Percentiles rank a stretch among this genome's conserved stretches.
Conservation (phyloP, 352 stramenopile species). For the Phytophthora cryptogea region DNA sequence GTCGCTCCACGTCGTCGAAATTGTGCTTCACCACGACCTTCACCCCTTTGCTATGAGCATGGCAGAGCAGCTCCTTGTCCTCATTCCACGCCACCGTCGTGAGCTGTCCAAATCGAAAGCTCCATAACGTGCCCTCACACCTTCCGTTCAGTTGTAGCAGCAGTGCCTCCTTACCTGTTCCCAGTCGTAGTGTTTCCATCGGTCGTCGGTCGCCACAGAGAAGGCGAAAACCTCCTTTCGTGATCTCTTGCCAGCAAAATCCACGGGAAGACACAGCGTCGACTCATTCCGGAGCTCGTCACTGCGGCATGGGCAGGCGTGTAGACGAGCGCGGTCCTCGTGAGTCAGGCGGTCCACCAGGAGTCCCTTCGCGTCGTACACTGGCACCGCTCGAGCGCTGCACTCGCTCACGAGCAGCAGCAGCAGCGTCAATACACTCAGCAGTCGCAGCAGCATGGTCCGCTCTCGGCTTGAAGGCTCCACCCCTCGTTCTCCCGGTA, state of each 20-base stretch:
- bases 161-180: conserved; percentile 35
- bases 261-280: conserved; percentile 66
- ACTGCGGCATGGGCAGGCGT: conserved; percentile 51
- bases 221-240: conserved; percentile 82
- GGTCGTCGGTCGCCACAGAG: conserved; percentile 59
- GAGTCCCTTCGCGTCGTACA: conserved; percentile 29
- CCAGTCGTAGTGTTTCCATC: conserved; percentile 85
- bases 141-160: not conserved
- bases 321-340: conserved; percentile 41
- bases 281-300: conserved; percentile 9
- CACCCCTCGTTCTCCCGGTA: conserved; percentile 11
- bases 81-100: conserved; percentile 87
- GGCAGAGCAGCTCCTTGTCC: conserved; percentile 80
- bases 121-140: not conserved
- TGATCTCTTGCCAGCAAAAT: conserved; percentile 13
- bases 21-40: conserved; percentile 85
- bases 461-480: conserved; percentile 12
- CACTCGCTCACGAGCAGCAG: conserved; percentile 14
- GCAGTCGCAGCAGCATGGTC: conserved; percentile 12
- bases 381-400: conserved; percentile 3
- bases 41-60: conserved; percentile 76
- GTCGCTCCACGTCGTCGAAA: conserved; percentile 65
- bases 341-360: conserved; percentile 26
- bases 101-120: conserved; percentile 33
- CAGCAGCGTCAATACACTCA: conserved; percentile 9